phyloP scores from a whole-genome alignment of 345 rosid genomes.

The Crucihimalaya himalaica region DNA sequence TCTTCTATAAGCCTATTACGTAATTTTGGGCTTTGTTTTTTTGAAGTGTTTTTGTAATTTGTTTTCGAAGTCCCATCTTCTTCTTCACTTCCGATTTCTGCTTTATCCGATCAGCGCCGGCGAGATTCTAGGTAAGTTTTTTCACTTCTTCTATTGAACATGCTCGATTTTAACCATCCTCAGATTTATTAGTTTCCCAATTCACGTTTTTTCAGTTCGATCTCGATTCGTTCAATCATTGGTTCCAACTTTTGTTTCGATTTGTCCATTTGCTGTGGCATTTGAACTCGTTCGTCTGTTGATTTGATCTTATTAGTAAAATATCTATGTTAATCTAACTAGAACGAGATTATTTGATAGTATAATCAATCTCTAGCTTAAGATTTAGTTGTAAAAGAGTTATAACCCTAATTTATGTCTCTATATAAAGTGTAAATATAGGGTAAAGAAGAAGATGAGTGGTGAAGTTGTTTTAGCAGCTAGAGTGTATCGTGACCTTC shows the following conservation, averaged over 20 bases:
- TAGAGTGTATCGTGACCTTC: conserved; percentile 63
- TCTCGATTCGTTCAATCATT: conserved; percentile 23
- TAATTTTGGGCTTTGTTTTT: not conserved
- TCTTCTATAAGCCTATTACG: not conserved
- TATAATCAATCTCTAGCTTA: not conserved
- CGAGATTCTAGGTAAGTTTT: conserved; percentile 33
- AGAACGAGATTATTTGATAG: not conserved
- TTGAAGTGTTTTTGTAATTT: too few relatives aligned
- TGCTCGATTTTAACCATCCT: conserved; percentile 11
- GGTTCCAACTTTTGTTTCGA: not conserved
- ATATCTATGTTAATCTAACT: too few relatives aligned
- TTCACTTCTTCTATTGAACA: conserved; percentile 7
- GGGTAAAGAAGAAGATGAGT: conserved; percentile 46
- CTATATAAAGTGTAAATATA: not conserved
- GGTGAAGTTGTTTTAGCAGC: conserved; percentile 49
- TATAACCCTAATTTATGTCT: not conserved
- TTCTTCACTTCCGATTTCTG: conserved; percentile 33
- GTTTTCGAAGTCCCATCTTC: not conserved
- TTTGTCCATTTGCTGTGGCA: not conserved
- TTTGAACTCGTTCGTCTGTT: too few relatives aligned
- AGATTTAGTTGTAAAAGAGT: not conserved
- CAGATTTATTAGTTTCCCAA: conserved; percentile 1
- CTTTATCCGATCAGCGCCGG: conserved; percentile 28
- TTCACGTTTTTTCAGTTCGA: not conserved
- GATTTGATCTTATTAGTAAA: too few relatives aligned